Percentiles rank a stretch among this genome's conserved stretches.
Conservation (phyloP, 768 basidiomycete genomes). For the Macrolepiota fuliginosa region DNA sequence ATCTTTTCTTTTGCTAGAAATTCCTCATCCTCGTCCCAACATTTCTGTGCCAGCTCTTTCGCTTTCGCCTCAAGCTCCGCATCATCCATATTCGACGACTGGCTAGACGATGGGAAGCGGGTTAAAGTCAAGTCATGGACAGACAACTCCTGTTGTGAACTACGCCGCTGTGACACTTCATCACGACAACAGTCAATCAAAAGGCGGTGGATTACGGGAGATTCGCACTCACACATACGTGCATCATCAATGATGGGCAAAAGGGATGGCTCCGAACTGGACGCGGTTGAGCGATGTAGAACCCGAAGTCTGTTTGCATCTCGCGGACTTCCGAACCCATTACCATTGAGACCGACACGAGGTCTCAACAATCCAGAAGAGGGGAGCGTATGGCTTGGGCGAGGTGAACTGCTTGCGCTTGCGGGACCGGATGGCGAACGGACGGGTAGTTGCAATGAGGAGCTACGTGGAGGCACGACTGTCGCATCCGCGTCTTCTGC, state of each 20-base stretch:
- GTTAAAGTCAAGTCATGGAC: slow-evolving; percentile 46
- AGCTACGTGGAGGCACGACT: slow-evolving; percentile 48
- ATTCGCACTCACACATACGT: slow-evolving; percentile 40
- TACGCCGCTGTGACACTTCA: slow-evolving; percentile 21
- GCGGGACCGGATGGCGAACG: slow-evolving; percentile 27
- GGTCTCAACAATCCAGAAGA: slow-evolving; percentile 43
- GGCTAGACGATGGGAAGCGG: slow-evolving; percentile 45
- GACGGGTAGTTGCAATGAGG: slow-evolving; percentile 42
- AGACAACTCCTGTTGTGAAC: slow-evolving; percentile 56
- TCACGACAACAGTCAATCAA: background rate
- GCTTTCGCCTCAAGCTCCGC: slow-evolving; percentile 63
- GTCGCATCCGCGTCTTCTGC: slow-evolving; percentile 22
- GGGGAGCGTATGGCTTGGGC: slow-evolving; percentile 30
- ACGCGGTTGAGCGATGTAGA: slow-evolving; percentile 72
- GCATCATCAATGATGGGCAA: slow-evolving; percentile 51
- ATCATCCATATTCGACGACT: slow-evolving; percentile 41
- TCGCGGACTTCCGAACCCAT: slow-evolving; percentile 18
- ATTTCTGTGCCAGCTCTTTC: slow-evolving; percentile 70
- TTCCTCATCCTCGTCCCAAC: slow-evolving; percentile 83
- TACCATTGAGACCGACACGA: slow-evolving; percentile 32
- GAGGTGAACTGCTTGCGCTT: slow-evolving; percentile 24
- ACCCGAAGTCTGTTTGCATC: slow-evolving; percentile 47
- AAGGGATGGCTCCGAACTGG: slow-evolving; percentile 82
- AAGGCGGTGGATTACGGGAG: slow-evolving; percentile 7
- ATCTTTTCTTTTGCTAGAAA: slow-evolving; percentile 89